A percentile compares a stretch with the other conserved stretches of the same genome.
These are phyloP conservation scores for Lomentospora prolificans DNA, from an alignment of 2,329 filamentous ascomycete genomes.

Conservation along the genomic window DNA sequence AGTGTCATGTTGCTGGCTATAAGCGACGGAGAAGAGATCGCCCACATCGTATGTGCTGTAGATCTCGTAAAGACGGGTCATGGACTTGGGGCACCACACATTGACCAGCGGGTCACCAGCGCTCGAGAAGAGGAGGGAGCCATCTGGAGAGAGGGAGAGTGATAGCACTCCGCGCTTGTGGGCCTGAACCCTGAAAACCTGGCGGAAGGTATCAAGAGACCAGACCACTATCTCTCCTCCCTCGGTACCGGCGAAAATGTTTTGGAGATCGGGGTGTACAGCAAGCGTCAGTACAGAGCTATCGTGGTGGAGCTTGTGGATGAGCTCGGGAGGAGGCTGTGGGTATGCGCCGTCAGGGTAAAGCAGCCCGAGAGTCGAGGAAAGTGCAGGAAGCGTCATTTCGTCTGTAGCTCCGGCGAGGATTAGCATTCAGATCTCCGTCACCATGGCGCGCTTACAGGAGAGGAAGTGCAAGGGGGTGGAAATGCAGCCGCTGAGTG, in stretches of 20 bases:
- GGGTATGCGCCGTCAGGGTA: constrained; percentile 11
- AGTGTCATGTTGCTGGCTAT: constrained; percentile 68
- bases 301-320: constrained; percentile 66
- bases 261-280: constrained; percentile 64
- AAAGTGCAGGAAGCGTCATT: constrained; percentile 3
- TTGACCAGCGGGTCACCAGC: constrained; percentile 91
- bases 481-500: not conserved
- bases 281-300: constrained; percentile 76
- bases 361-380: not conserved
- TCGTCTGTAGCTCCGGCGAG: not conserved
- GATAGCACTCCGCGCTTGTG: constrained; percentile 88
- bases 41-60: constrained; percentile 92
- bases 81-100: constrained; percentile 74
- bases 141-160: constrained; percentile 68
- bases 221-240: constrained; percentile 89
- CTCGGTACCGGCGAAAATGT: constrained; percentile 86
- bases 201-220: constrained; percentile 80
- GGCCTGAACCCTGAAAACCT: constrained; percentile 68
- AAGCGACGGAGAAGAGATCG: constrained; percentile 91
- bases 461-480: not conserved
- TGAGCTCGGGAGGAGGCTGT: constrained; percentile 45
- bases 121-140: constrained; percentile 75
- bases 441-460: not conserved
- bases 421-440: not conserved
- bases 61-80: constrained; percentile 74